Evolutionary conservation across 164 flowering plant species (phyloP), one percentile per base, ranked within the genome.

Genomic region (Aristolochia fimbriata): DNA sequence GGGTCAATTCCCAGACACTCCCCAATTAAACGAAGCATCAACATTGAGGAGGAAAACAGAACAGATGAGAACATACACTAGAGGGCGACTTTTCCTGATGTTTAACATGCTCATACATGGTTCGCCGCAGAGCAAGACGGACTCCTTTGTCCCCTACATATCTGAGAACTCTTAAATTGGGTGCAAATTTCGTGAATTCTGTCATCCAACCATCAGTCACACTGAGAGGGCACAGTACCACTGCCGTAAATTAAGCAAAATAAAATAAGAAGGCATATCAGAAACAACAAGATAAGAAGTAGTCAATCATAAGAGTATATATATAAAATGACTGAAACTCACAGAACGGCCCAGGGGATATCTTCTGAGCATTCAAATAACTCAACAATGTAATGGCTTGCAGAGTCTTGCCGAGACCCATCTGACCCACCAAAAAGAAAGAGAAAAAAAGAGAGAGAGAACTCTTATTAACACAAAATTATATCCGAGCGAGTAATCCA

Each of bases 391-490:
- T 65, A 37, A 87, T 73, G 25, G 98, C 98, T 73, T 89, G 98
- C 78, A 92, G 76, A 47, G 98, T 92, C 76, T 89, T 92, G 52
- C 98, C 98, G 62, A 92, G 77, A 51, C 98, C 98, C 98, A 92
- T 92, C 98, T 92, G 82, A 59, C 65, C n/a, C n/a, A n/a, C n/a
- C n/a, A n/a, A n/a, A n/a, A n/a, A n/a, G n/a, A n/a, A n/a, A n/a
- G n/a, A n/a, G n/a, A n/a, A n/a, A n/a, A n/a, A n/a, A n/a, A n/a
- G n/a, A n/a, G n/a, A n/a, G n/a, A 72, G 72, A 33, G 21, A 54
- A 45, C 12, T 10, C 48, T 51, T n/a, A 13, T 31, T 11, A 22
- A 24, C 31, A 52, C 11, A 12, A 52, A 22, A 52, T 11, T 23
- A 8, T 10, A 6, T 15, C 14, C 30, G 1, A 52, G 30, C 30